Evolutionary conservation across 2,329 filamentous ascomycete species (phyloP), one percentile per base, ranked within the genome.

Genomic region (Pseudogymnoascus sp.): DNA sequence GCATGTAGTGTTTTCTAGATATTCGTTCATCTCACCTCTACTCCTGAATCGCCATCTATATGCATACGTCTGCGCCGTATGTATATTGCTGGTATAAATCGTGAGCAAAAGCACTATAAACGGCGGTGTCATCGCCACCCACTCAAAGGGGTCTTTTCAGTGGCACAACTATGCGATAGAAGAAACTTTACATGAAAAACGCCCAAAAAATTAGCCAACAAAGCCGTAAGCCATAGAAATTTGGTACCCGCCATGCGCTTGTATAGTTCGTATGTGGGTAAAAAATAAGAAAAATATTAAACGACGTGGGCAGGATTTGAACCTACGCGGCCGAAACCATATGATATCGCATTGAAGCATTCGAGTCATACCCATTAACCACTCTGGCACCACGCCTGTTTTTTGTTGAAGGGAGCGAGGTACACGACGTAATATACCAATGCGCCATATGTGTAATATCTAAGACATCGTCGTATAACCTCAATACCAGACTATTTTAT

Each of bases 281-380:
- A 54, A 33, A 54, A 54, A 33, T 0, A 54, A 54, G n/a, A 54
- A 54, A 33, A 50, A 47, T 44, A 54, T 33, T 54, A 35, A 54
- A 54, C 47, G 47, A 54, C 47, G 47, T 54, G 47, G 47, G 47
- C 47, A 54, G 47, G 47, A 54, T 54, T 54, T 54, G 47, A 54
- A 54, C 47, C 47, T 54, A 54, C 47, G 47, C 47, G 47, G 47
- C 47, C 47, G 47, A 54, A 54, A 54, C 47, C 47, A 54, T 54
- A 54, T 54, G 47, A 54, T 54, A 54, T 54, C 44, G 44, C 13
- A 64, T 29, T 36, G 8, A 58, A 61, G 31, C 10, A 37, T 70
- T 71, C 68, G 68, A 70, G 68, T 71, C 68, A 70, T 70, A 70
- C 69, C 69, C 68, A 71, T 70, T 71, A 70, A 70, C 68, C 69